A percentile compares a stretch with the other conserved stretches of the same genome.
Conservation (phyloP, 2,329 filamentous ascomycete species). For the Neoarthrinium moseri region DNA sequence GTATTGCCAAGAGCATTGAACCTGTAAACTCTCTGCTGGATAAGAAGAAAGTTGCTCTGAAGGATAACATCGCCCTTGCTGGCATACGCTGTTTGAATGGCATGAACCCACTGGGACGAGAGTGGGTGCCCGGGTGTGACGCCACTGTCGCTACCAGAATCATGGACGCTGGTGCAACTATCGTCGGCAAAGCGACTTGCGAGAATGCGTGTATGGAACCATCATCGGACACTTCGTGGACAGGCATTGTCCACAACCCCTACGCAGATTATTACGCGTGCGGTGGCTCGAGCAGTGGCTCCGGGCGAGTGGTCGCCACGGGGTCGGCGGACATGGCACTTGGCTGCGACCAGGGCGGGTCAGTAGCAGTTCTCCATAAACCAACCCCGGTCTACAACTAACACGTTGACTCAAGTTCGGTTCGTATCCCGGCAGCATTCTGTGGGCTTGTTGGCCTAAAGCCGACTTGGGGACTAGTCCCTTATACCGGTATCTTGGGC, state of each 20-base stretch:
- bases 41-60: slow-evolving; percentile 41
- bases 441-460: slow-evolving; percentile 33
- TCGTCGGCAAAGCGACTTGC: slow-evolving; percentile 42
- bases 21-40: slow-evolving; percentile 20
- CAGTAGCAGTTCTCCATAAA: slow-evolving; percentile 29
- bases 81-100: slow-evolving; percentile 43
- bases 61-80: slow-evolving; percentile 46
- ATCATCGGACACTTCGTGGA: slow-evolving; percentile 40
- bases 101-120: slow-evolving; percentile 31
- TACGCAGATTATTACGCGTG: slow-evolving; percentile 41
- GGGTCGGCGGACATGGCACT: slow-evolving; percentile 30
- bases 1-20: not conserved
- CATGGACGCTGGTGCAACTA: slow-evolving; percentile 37
- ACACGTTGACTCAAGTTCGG: slow-evolving; percentile 20
- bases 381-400: too few species aligned
- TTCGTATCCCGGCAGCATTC: too few species aligned
- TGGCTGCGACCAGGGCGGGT: slow-evolving; percentile 33
- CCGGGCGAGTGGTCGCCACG: slow-evolving; percentile 38
- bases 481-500: slow-evolving; percentile 31
- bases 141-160: slow-evolving; percentile 42
- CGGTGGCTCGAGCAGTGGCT: slow-evolving; percentile 45
- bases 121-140: slow-evolving; percentile 37
- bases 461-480: slow-evolving; percentile 30
- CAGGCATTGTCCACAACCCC: slow-evolving; percentile 46
- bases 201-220: slow-evolving; percentile 45